Evolutionary conservation across 2,329 filamentous ascomycete genomes (phyloP), one percentile per base, ranked within the genome.

Genomic region (Beauveria australis): DNA sequence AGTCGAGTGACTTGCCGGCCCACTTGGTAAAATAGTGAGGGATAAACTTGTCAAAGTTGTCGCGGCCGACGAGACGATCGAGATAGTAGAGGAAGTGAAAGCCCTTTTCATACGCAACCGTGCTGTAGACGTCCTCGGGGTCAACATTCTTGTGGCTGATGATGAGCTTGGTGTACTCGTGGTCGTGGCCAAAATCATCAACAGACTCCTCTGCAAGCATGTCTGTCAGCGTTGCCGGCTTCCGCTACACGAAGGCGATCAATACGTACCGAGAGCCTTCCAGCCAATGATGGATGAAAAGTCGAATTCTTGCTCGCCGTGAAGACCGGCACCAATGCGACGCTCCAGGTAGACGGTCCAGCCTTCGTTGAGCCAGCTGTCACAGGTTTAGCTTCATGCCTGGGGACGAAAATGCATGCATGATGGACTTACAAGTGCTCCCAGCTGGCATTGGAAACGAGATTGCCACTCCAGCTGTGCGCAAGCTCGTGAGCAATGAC

Each of bases 291-390:
- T 96, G 64, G 93, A 88, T 9, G 90, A 95, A 74, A 99, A 97
- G 75, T 97, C 89, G 64, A 94, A 90, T 71, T 95, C 87, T 5
- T 89, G 77, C 64, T 93, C 89, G 52, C 92, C 92, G 67, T 97
- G 92, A 49, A 96, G 79, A 22, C 79, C 83, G 16, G 86, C 88
- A 65, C 87, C 81, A 62, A 95, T 91, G 53, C 94, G 84, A 57
- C 94, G 88, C 76, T 99, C 94, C 5, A 97, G 82, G 69, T 99
- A 99, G 22, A 88, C 89, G 0, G 94, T 97, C 94, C 93, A 97
- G 37, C 93, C 93, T 69, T 88, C 85, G 62, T 88, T 88, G 60
- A 88, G 70, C 85, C 85, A 88, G 72, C 82, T 85, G 55, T 10
- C 22, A 30, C 0, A 16, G 14, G 22, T 66, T 66, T 22, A 65